Base-by-base conservation (phyloP, 768 basidiomycete genomes). In the Tricholoma hemisulphureum region DNA sequence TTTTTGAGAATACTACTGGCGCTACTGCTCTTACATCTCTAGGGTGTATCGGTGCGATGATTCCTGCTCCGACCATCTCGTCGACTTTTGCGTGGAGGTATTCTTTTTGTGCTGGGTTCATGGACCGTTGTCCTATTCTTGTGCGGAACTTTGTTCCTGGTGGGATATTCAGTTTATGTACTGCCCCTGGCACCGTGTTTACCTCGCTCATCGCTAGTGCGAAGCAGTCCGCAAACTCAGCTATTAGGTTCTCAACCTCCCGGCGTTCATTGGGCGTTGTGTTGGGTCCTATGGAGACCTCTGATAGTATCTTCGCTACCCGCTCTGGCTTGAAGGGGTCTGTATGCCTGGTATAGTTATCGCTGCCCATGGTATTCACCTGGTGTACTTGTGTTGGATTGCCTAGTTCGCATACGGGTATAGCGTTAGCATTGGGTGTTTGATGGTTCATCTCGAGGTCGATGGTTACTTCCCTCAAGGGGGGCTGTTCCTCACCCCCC, bases 121-220 rank as follows among this genome's bases (percentile, higher is more conserved):
- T 48, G 0, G 69, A 65, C 4, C 63, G 55, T 41, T 78, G 76
- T 28, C 67, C 59, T 0, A 73, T 62, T 31, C 72, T 75, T 1
- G 56, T 73, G 3, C 61, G 59, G 57, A 80, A 74, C 10, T 43
- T 68, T 0, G 63, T 41, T 2, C 62, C 68, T 16, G 60, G 43
- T 0, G 71, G 72, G 2, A 80, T 66, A 48, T 74, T 64, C 7
- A 80, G 65, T 2, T 53, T 61, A 58, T 80, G 77, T 2, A 63
- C 64, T 4, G 69, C 70, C 2, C 69, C 71, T 2, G 65, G 37
- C 0, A 79, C 71, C 10, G 50, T 1, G 59, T 57, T 50, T 2
- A 80, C 77, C 53, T 80, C 76, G 28, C 67, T 69, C 10, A 78
- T 79, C 76, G 0, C 77, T 73, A 55, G n/a, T n/a, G n/a, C n/a